A percentile compares a stretch with the other conserved stretches of the same genome.
Evolutionary conservation across 1,284 basidiomycete genomes (phyloP).

Genomic region (Tylopilus sp.): DNA sequence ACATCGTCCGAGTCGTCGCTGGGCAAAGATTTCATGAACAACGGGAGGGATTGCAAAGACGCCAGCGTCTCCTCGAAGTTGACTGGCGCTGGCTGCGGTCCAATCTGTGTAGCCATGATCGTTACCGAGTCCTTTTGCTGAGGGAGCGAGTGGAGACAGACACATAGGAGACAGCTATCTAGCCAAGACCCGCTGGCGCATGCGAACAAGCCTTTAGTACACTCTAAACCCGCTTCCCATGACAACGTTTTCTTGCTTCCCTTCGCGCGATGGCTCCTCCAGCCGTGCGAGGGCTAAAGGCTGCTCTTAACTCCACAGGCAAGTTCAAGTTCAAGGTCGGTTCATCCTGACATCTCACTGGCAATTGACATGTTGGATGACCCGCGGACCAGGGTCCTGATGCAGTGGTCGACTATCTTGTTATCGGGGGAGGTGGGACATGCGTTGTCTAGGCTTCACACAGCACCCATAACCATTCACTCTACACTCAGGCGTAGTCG

Average conservation of each 20-base stretch:
- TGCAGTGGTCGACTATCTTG: constrained; percentile 78
- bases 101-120: constrained; percentile 22
- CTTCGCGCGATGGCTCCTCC: constrained; percentile 21
- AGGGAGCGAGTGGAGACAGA: background rate
- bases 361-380: background rate
- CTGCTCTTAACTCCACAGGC: constrained; percentile 60
- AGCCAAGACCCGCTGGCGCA: constrained; percentile 4
- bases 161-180: constrained; percentile 25
- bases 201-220: background rate
- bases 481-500: constrained; percentile 65
- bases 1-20: constrained; percentile 59
- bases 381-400: constrained; percentile 55
- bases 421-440: constrained; percentile 84
- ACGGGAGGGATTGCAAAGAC: constrained; percentile 59
- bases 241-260: background rate
- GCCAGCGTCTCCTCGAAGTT: constrained; percentile 46
- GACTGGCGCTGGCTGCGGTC: constrained; percentile 38
- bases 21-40: constrained; percentile 93
- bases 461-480: background rate
- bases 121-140: background rate
- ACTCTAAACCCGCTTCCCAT: background rate
- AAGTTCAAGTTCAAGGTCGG: constrained; percentile 60
- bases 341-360: background rate
- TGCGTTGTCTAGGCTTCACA: background rate
- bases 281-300: constrained; percentile 48